Percentiles rank a stretch among this genome's conserved stretches.
Evolutionary conservation across 2,329 filamentous ascomycete genomes (phyloP).

Genomic region (Fusarium fracticaudum): DNA sequence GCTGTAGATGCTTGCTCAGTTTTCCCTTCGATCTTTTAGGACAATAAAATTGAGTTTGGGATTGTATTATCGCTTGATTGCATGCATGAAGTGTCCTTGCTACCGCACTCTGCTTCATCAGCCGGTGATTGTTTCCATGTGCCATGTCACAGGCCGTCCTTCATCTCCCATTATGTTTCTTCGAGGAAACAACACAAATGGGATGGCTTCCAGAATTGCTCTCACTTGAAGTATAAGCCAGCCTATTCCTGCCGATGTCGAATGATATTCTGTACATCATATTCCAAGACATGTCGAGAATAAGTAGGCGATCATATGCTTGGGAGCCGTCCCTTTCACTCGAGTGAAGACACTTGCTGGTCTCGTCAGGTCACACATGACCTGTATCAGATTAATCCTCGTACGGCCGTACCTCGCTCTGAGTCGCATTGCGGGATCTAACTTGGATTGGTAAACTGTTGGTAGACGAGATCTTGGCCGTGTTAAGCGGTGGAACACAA

Average conservation of each 20-base stretch:
- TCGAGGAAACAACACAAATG: conserved; percentile 9
- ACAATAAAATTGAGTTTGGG: not conserved
- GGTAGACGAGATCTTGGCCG: conserved; percentile 14
- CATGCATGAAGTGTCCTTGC: not conserved
- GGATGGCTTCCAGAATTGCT: conserved; percentile 1
- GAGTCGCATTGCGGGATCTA: conserved; percentile 22
- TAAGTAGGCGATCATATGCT: not conserved
- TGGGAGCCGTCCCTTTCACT: not conserved
- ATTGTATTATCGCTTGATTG: conserved; percentile 20
- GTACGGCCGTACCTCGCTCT: conserved; percentile 1
- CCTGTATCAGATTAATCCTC: not conserved
- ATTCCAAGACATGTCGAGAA: conserved; percentile 1
- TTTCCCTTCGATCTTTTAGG: not conserved
- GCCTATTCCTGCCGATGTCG: conserved; percentile 6
- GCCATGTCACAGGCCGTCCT: conserved; percentile 20
- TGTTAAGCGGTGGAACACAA: conserved; percentile 6
- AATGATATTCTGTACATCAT: not conserved
- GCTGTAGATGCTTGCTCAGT: not conserved
- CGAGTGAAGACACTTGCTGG: not conserved
- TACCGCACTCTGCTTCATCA: conserved; percentile 12
- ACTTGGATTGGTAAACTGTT: not conserved
- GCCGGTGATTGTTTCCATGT: conserved; percentile 17
- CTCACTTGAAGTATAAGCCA: conserved; percentile 15
- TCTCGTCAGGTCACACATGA: not conserved
- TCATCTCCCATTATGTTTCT: conserved; percentile 15